phyloP scores from a whole-genome alignment of 2,329 filamentous ascomycete genomes.

The Sporothrix brunneoviolacea region DNA sequence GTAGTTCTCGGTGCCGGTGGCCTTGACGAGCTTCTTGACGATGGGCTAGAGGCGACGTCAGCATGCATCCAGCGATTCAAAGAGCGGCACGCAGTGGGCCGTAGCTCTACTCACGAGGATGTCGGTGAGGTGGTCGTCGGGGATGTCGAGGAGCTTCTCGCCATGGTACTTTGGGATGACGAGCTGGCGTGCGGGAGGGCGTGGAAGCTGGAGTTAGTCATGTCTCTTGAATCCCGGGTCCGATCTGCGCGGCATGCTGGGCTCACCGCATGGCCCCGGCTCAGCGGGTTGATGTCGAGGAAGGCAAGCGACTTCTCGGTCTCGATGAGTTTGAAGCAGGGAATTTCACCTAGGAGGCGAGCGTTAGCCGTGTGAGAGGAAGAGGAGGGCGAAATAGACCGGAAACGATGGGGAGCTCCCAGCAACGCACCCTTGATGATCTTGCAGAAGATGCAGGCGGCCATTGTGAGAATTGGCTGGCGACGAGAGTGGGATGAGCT shows the following conservation, averaged over 20 bases:
- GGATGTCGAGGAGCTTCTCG: slow-evolving; percentile 84
- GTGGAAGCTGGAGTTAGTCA: slow-evolving; percentile 12
- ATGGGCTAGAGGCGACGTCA: slow-evolving; percentile 48
- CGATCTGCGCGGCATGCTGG: too few species aligned
- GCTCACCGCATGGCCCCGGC: slow-evolving; percentile 78
- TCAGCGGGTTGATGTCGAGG: slow-evolving; percentile 89
- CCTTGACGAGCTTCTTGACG: slow-evolving; percentile 77
- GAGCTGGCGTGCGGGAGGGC: slow-evolving; percentile 52
- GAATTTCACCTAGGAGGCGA: slow-evolving; percentile 69
- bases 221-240: not conserved
- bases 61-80: not conserved
- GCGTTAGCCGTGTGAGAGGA: not conserved
- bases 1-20: slow-evolving; percentile 71
- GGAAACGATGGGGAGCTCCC: too few species aligned
- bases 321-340: slow-evolving; percentile 93
- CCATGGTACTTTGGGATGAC: slow-evolving; percentile 95
- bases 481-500: not conserved
- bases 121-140: slow-evolving; percentile 78
- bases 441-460: slow-evolving; percentile 92
- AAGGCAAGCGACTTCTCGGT: slow-evolving; percentile 91
- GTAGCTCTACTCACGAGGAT: slow-evolving; percentile 54
- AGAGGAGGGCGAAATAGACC: too few species aligned
- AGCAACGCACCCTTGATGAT: slow-evolving; percentile 74
- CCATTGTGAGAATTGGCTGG: slow-evolving; percentile 35
- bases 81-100: too few species aligned